Conservation (phyloP, 1,284 basidiomycete species). For the Entoloma clypeatum region DNA sequence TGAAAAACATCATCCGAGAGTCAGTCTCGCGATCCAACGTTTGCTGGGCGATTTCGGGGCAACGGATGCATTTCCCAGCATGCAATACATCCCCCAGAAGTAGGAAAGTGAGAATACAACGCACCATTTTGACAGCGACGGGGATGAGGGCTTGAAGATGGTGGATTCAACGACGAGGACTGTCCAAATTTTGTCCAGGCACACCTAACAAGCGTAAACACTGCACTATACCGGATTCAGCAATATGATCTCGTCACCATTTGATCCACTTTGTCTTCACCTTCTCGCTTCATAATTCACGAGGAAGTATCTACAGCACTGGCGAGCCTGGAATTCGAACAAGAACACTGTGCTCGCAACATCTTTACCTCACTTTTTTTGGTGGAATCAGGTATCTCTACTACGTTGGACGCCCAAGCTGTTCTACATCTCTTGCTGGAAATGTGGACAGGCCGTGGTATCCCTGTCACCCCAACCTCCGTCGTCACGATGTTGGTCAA, state of each 20-base stretch:
- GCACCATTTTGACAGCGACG: conserved; percentile 34
- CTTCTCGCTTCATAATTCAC: no score
- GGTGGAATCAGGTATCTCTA: no score
- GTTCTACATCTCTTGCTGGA: no score
- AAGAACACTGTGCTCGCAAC: no score
- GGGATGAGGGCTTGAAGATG: conserved; percentile 30
- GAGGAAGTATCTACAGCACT: no score
- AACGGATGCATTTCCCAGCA: conserved; percentile 15
- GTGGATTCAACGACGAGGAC: conserved; percentile 21
- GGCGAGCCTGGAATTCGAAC: no score
- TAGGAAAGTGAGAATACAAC: conserved; percentile 18
- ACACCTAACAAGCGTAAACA: conserved; percentile 23
- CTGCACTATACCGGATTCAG: neutral
- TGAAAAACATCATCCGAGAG: conserved; percentile 36
- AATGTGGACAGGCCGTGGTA: no score
- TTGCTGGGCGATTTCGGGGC: conserved; percentile 18
- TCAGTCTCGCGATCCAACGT: conserved; percentile 33
- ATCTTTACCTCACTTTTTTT: no score
- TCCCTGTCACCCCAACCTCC: no score
- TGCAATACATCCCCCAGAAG: neutral
- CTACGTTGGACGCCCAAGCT: no score
- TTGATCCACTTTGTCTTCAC: no score
- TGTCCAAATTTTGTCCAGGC: conserved; percentile 15
- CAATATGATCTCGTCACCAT: neutral
- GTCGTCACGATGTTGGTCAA: no score